Evolutionary conservation across 2,329 filamentous ascomycete genomes (phyloP).

Genomic region (Fusarium brevicatenulatum): DNA sequence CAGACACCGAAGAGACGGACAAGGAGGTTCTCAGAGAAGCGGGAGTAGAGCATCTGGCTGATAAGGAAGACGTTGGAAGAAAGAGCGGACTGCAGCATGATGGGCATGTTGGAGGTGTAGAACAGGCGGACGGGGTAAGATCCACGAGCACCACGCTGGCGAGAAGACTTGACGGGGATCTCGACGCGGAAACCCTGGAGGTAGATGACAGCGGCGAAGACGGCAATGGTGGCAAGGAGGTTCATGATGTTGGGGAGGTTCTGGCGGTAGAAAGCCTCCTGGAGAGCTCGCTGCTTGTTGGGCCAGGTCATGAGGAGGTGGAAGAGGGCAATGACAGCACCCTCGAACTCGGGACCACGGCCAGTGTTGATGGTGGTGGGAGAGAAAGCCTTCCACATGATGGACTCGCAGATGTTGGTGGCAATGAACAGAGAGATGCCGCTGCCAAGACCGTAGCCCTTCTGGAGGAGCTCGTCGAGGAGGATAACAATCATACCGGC

Average conservation of each 20-base stretch:
- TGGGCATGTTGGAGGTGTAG: constrained; percentile 99
- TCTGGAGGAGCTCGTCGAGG: constrained; percentile 98
- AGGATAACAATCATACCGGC: constrained; percentile 99
- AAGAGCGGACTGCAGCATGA: constrained; percentile 99
- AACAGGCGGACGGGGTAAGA: constrained; percentile 99
- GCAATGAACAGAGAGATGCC: constrained; percentile 99
- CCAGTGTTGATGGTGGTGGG: constrained; percentile 99
- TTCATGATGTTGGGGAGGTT: constrained; percentile 99
- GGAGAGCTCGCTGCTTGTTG: constrained; percentile 98
- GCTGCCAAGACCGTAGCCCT: constrained; percentile 97
- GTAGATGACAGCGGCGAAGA: constrained; percentile 99
- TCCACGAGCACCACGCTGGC: constrained; percentile 97
- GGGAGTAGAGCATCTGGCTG: constrained; percentile 99
- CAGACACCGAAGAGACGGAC: constrained; percentile 97
- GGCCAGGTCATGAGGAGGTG: constrained; percentile 98
- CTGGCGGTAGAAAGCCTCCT: constrained; percentile 99
- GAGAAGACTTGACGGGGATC: constrained; percentile 99
- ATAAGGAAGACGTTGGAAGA: constrained; percentile 99
- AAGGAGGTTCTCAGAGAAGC: constrained; percentile 98
- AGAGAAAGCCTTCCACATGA: constrained; percentile 99
- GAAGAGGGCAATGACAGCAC: constrained; percentile 96
- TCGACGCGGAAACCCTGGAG: constrained; percentile 99
- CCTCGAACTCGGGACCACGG: constrained; percentile 98
- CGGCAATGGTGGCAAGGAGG: constrained; percentile 87
- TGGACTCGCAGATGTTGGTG: constrained; percentile 99